A percentile compares a stretch with the other conserved stretches of the same genome.
Conservation (phyloP, 179 eudicot genomes). For the Monotropa hypopitys region DNA sequence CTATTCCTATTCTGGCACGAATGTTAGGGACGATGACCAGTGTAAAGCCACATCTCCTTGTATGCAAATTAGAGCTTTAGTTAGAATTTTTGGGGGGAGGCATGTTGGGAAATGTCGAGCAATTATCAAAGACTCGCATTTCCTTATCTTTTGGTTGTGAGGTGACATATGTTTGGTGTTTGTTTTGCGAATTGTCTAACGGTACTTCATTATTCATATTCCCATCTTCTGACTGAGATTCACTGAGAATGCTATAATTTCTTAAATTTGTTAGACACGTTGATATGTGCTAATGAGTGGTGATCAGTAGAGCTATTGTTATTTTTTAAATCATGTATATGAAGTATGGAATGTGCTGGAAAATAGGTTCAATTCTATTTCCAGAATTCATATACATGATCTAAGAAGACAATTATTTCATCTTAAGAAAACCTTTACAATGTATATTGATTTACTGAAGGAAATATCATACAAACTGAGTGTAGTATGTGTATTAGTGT, state of each 20-base stretch:
- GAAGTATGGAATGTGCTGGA: too few species aligned
- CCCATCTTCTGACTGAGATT: neutral
- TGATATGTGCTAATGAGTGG: neutral
- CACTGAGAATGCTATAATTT: neutral
- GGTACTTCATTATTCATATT: neutral
- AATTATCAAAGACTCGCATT: constrained; percentile 7
- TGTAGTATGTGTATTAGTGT: too few species aligned
- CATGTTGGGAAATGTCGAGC: constrained; percentile 4
- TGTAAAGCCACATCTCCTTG: constrained; percentile 3
- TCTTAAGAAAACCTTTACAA: too few species aligned
- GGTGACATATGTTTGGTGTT: constrained; percentile 2
- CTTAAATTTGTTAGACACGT: neutral
- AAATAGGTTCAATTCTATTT: too few species aligned
- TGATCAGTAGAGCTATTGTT: too few species aligned
- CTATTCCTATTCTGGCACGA: neutral
- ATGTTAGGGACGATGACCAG: constrained; percentile 1
- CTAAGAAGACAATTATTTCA: too few species aligned
- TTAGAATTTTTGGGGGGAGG: neutral
- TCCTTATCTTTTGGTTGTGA: constrained; percentile 7
- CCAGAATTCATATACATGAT: too few species aligned
- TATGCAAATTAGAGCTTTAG: constrained; percentile 15
- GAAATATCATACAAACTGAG: too few species aligned
- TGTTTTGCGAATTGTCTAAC: constrained; percentile 1
- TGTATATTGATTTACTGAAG: too few species aligned
- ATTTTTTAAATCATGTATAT: too few species aligned